Base-by-base conservation (phyloP, 2,329 filamentous ascomycete genomes). In the Penicillium sp. region DNA sequence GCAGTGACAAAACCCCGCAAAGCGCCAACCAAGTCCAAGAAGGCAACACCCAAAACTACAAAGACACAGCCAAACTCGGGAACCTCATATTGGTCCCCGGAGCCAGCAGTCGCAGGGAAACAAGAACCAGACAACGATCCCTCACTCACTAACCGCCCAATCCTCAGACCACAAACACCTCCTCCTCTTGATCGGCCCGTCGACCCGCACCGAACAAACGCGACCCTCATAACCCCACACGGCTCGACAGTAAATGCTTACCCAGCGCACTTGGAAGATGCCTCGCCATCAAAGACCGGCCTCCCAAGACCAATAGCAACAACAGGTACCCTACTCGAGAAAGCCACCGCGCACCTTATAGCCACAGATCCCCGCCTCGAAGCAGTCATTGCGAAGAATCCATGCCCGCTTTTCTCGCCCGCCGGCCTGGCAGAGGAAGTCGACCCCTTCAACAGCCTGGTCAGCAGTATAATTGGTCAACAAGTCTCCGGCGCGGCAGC, bases 401-500 rank as follows among this genome's bases (percentile, higher is more conserved):
- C 80, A 53, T 97, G 92, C 69, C 79, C 77, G 46, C 73, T 93
- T 13, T 97, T 97, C 72, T 87, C 84, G 1, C 80, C 89, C 0
- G 84, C 87, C 55, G 89, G 90, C 0, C 74, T 97, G n/a, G 82
- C 85, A 25, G 89, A 96, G 69, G 78, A 82, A 56, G 82, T 96
- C 52, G 89, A 97, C 70, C 93, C 93, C 0, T 99, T 96, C 64
- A 85, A 87, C 60, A 84, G 82, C 49, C 78, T 99, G 29, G 80
- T 82, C 33, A 91, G 86, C 68, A 87, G 90, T 43, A 96, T 99
- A 65, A 95, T 97, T 61, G 90, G 89, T 45, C 93, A 97, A 72
- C 93, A 99, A 74, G 92, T 99, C 16, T 95, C 90, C 0, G 90
- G 92, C 14, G 89, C 90, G 5, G 93, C 93, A 0, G 93, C 93